Conservation (phyloP, 345 rosid species). For the Salix suchowensis region DNA sequence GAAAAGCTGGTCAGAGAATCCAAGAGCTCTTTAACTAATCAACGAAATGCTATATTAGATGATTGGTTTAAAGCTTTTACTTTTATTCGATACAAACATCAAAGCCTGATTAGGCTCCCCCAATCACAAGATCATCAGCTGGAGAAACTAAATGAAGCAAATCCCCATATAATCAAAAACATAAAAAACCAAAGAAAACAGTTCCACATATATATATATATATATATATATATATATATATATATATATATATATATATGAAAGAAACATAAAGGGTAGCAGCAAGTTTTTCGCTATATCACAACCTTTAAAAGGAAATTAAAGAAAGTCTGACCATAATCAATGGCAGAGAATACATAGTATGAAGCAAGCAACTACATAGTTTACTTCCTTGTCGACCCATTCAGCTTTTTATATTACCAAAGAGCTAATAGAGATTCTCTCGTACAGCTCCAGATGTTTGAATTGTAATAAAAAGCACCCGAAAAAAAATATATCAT, state of each 20-base stretch:
- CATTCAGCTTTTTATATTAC: constrained; percentile 4
- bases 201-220: neutral
- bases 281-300: neutral
- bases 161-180: neutral
- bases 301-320: neutral
- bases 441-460: constrained; percentile 28
- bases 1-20: constrained; percentile 35
- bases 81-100: neutral
- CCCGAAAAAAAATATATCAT: neutral
- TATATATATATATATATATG: neutral
- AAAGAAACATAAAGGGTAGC: neutral
- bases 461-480: neutral
- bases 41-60: no score
- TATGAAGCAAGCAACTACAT: neutral
- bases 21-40: constrained; percentile 18
- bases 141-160: neutral
- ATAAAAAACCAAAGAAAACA: neutral
- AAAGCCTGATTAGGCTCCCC: neutral
- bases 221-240: no score
- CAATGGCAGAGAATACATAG: neutral
- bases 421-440: constrained; percentile 43
- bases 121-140: neutral
- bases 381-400: neutral
- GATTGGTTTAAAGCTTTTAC: neutral
- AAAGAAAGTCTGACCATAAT: constrained; percentile 26